Percentiles rank a stretch among this genome's conserved stretches.
phyloP scores from a whole-genome alignment of 1,284 basidiomycete genomes.

The Trichosporon inkin region DNA sequence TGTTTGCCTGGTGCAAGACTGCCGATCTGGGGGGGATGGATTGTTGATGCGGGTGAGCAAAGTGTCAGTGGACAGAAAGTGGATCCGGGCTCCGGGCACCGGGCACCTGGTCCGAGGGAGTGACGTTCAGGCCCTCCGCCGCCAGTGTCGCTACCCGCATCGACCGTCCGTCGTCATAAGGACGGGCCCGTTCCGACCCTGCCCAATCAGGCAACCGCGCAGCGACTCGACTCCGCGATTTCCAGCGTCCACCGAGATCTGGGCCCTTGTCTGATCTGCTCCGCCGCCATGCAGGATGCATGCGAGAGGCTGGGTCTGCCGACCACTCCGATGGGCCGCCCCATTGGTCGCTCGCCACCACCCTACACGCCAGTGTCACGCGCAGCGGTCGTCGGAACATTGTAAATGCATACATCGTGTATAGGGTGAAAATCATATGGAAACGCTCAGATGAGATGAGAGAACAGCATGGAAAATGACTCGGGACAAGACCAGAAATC shows the following conservation, averaged over 20 bases:
- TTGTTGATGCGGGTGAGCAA: neutral
- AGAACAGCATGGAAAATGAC: neutral
- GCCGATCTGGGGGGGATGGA: neutral
- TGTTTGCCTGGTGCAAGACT: neutral
- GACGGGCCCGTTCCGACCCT: neutral
- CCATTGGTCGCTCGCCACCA: too few relatives aligned
- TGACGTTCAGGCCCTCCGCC: neutral
- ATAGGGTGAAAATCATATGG: constrained; percentile 4
- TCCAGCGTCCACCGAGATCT: neutral
- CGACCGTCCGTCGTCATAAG: too few relatives aligned
- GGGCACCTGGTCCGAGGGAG: neutral
- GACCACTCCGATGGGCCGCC: too few relatives aligned
- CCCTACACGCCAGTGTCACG: neutral
- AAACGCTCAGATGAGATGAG: neutral
- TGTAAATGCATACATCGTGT: constrained; percentile 10
- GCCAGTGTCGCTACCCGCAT: too few relatives aligned
- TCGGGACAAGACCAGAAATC: neutral
- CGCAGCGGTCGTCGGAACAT: neutral
- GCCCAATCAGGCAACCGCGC: neutral
- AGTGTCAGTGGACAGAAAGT: constrained; percentile 5
- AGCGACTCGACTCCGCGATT: neutral
- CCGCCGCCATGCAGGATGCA: too few relatives aligned
- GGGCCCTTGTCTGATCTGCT: too few relatives aligned
- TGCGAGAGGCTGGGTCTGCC: too few relatives aligned
- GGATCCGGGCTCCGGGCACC: too few relatives aligned